Base-by-base conservation (phyloP, 2,329 filamentous ascomycete genomes). In the Colletotrichum euphorbiae region DNA sequence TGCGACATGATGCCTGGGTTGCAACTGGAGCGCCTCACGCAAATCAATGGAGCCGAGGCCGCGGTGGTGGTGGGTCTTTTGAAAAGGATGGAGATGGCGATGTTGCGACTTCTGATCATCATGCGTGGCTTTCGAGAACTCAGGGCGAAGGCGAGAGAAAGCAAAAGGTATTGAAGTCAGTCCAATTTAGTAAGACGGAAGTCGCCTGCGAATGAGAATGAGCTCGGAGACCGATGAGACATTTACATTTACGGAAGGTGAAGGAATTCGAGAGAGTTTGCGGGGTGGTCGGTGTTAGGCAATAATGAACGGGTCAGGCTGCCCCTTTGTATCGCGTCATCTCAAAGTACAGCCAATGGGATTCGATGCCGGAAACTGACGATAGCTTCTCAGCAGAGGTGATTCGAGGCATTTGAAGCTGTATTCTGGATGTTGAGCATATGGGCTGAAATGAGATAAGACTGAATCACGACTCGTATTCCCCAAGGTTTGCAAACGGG, bases 191-290 rank as follows among this genome's bases (percentile, higher is more conserved):
- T 51, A 9, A 43, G 19, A 42, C 12, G 58, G 36, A 43, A 9
- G 21, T 33, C 24, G 36, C 31, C 31, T 4, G 56, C 43, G 21
- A 40, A 50, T 42, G 46, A 42, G 24, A 51, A 24, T 21, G 11
- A 43, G 15, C 58, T 56, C 38, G 46, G 46, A 61, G 58, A 52
- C 58, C 58, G 58, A 61, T 52, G 46, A 61, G 46, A 36, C 56
- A 52, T 40, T 61, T 61, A 61, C 58, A 46, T 61, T n/a, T n/a
- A n/a, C n/a, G n/a, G n/a, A 61, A 61, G 58, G 58, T 52, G 46
- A 31, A 24, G 21, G 58, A 33, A 21, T 61, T n/a, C 51, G 51
- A 19, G 58, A 61, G 58, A 60, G 58, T 52, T 36, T 52, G 58
- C 58, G 58, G 58, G 58, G 58, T 51, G 46, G 11, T 33, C 46